Evolutionary conservation across 305 asterid species (phyloP).

Genomic region (Fraxinus angustifolia): DNA sequence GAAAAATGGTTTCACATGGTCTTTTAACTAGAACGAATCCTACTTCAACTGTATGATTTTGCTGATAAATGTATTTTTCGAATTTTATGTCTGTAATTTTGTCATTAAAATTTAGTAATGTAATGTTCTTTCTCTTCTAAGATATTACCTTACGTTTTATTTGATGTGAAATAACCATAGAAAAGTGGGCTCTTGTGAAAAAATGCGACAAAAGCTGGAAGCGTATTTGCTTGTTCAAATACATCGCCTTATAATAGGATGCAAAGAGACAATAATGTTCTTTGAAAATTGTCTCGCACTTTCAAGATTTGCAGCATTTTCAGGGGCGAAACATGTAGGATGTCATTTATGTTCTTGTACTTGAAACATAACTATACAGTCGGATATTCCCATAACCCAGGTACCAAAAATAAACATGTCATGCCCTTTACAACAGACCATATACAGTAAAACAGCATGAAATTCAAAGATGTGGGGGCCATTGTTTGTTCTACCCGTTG

Average conservation of each 20-base stretch:
- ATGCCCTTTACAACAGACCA: not conserved
- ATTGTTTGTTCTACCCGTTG: not conserved
- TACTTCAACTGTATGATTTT: not conserved
- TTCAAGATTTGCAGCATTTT: not conserved
- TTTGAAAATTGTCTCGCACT: not conserved
- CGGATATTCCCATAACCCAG: not conserved
- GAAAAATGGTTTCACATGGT: not conserved
- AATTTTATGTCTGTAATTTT: not conserved
- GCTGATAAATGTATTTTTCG: not conserved
- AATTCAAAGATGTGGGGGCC: not conserved
- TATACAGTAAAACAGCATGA: not conserved
- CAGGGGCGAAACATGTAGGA: not conserved
- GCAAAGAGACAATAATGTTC: not conserved
- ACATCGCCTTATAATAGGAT: not conserved
- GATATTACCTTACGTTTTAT: not conserved
- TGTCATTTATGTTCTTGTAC: not conserved
- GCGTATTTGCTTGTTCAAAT: not conserved
- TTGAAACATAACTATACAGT: not conserved
- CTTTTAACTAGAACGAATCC: not conserved
- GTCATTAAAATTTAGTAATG: not conserved
- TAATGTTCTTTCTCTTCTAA: not conserved
- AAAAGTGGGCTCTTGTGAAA: not conserved
- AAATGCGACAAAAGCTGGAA: not conserved
- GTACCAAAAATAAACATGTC: not conserved
- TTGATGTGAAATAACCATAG: not conserved